Conservation (phyloP, 768 basidiomycete genomes). For the Imleria badia region DNA sequence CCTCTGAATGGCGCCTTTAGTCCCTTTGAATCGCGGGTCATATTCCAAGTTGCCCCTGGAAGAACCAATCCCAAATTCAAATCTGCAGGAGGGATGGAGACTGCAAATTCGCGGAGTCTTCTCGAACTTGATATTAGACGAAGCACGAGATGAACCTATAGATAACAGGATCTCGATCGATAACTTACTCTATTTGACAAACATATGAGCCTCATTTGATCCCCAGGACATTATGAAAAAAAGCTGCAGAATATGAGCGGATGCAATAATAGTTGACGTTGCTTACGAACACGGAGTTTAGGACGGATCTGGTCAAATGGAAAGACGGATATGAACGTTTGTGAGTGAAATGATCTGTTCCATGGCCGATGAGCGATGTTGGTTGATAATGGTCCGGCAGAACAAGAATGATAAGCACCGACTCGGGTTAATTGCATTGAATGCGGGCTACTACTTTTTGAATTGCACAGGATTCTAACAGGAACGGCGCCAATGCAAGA, state of each 20-base stretch:
- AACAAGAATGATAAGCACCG: background rate
- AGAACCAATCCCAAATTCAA: background rate
- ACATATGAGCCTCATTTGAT: background rate
- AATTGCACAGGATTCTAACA: background rate
- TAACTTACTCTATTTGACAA: background rate
- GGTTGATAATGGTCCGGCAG: background rate
- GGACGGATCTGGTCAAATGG: background rate
- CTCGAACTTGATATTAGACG: background rate
- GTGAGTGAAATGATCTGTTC: background rate
- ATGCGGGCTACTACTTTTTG: no score
- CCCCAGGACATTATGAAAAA: background rate
- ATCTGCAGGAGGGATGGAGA: background rate
- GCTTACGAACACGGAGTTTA: background rate
- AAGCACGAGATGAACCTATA: background rate
- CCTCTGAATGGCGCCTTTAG: background rate
- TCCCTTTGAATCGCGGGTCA: background rate
- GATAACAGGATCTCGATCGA: slow-evolving; percentile 3
- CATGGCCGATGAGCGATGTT: background rate
- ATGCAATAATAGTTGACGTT: no score
- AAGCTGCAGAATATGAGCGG: background rate
- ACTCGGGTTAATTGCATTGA: background rate
- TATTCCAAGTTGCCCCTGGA: background rate
- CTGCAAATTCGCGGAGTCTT: slow-evolving; percentile 1
- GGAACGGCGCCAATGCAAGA: background rate
- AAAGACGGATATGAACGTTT: background rate